Evolutionary conservation across 78 protist species (phyloP).

Genomic region (Polysphondylium violaceum): DNA sequence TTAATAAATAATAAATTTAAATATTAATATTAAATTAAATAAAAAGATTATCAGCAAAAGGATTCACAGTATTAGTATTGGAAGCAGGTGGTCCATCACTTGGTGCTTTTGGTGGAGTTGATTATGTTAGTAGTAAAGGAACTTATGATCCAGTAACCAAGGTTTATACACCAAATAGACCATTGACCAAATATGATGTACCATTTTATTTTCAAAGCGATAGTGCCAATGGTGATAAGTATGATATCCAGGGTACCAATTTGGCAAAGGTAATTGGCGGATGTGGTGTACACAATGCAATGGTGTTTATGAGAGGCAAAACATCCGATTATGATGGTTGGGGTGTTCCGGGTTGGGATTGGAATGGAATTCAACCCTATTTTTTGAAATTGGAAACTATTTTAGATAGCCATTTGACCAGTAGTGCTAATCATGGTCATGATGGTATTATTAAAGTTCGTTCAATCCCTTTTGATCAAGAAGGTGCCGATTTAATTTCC

Average conservation of each 20-base stretch:
- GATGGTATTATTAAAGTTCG: constrained; percentile 48
- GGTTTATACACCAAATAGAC: constrained; percentile 42
- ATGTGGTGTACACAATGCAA: constrained; percentile 60
- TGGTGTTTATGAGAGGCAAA: constrained; percentile 57
- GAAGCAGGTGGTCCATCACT: constrained; percentile 60
- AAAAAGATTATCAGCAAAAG: constrained; percentile 57
- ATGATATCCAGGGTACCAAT: constrained; percentile 46
- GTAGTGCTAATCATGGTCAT: constrained; percentile 13
- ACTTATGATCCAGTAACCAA: not conserved
- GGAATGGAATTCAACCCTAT: constrained; percentile 10
- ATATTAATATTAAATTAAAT: no score
- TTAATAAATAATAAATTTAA: no score
- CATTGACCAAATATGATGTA: constrained; percentile 69
- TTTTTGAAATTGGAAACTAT: constrained; percentile 32
- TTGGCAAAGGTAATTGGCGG: constrained; percentile 72
- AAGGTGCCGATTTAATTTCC: constrained; percentile 19
- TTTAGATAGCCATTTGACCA: not conserved
- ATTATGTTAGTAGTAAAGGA: constrained; percentile 60
- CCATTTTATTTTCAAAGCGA: constrained; percentile 43
- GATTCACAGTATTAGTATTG: constrained; percentile 18
- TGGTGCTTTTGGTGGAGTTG: constrained; percentile 26
- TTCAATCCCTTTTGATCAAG: constrained; percentile 54
- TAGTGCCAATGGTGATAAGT: constrained; percentile 19
- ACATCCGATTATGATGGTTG: constrained; percentile 33
- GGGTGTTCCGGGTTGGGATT: constrained; percentile 43